Evolutionary conservation across 164 flowering plant genomes (phyloP).

Genomic region (Magnolia changhungtana): DNA sequence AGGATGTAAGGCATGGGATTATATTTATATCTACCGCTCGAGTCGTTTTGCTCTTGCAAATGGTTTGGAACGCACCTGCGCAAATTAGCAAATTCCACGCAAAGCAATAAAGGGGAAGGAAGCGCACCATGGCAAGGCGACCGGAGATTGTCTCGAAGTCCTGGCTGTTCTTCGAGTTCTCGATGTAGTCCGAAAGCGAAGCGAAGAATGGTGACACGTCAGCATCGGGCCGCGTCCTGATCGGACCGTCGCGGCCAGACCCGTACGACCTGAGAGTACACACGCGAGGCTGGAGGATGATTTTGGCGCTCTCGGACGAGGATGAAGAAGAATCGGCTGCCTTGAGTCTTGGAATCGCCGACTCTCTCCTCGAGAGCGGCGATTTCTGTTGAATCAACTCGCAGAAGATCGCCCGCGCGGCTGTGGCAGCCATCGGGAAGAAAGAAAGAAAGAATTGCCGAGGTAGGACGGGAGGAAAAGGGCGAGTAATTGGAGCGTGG

Average conservation of each 20-base stretch:
- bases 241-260: constrained; percentile 38
- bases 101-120: background rate
- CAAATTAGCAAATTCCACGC: background rate
- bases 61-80: too few species aligned
- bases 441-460: background rate
- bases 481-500: background rate
- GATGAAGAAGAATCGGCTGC: constrained; percentile 7
- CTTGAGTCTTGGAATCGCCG: constrained; percentile 5
- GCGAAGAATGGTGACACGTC: constrained; percentile 62
- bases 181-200: constrained; percentile 73
- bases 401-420: background rate
- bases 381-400: background rate
- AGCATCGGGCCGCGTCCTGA: constrained; percentile 30
- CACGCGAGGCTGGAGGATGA: constrained; percentile 73
- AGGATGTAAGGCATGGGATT: too few species aligned
- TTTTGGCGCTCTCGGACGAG: constrained; percentile 30
- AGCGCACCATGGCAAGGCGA: constrained; percentile 79
- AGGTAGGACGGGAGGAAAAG: background rate
- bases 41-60: too few species aligned
- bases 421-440: background rate
- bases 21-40: too few species aligned
- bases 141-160: constrained; percentile 86
- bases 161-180: constrained; percentile 75
- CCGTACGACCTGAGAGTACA: constrained; percentile 77
- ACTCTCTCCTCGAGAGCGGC: constrained; percentile 21